Percentiles rank a stretch among this genome's conserved stretches.
phyloP scores from a whole-genome alignment of 345 rosid genomes.

The Dovyalis caffra region DNA sequence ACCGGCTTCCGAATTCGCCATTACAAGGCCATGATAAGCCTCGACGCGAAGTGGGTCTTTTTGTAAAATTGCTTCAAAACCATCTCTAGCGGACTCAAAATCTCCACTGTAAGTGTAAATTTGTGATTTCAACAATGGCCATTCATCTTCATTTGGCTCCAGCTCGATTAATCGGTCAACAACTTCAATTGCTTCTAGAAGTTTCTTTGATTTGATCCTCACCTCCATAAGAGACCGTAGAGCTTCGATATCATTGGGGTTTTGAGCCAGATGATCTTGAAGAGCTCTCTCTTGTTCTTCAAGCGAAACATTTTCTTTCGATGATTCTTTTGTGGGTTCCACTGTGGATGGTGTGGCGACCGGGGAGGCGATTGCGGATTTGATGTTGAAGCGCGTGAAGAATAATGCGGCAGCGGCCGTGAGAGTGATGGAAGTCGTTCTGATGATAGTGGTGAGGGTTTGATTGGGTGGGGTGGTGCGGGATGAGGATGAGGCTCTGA shows the following conservation, averaged over 20 bases:
- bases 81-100: slow-evolving; percentile 47
- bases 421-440: slow-evolving; percentile 53
- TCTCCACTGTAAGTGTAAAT: slow-evolving; percentile 61
- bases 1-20: slow-evolving; percentile 64
- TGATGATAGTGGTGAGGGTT: slow-evolving; percentile 40
- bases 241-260: slow-evolving; percentile 49
- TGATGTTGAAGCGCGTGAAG: slow-evolving; percentile 47
- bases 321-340: slow-evolving; percentile 29
- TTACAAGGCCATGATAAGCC: slow-evolving; percentile 80
- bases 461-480: slow-evolving; percentile 22
- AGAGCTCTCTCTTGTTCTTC: slow-evolving; percentile 54
- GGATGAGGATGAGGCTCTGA: slow-evolving; percentile 47
- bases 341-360: slow-evolving; percentile 30
- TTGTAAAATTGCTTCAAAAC: slow-evolving; percentile 59
- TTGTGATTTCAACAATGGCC: slow-evolving; percentile 72
- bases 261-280: slow-evolving; percentile 40
- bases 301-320: slow-evolving; percentile 19
- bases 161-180: slow-evolving; percentile 63
- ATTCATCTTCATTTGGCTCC: slow-evolving; percentile 75
- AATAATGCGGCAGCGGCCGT: slow-evolving; percentile 60
- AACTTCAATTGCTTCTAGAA: slow-evolving; percentile 52
- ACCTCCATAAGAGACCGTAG: slow-evolving; percentile 67
- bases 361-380: slow-evolving; percentile 58
- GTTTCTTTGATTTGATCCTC: slow-evolving; percentile 58
- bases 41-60: slow-evolving; percentile 80